Base-by-base conservation (phyloP, 352 stramenopile genomes). In the Globisporangium acanthophoron region DNA sequence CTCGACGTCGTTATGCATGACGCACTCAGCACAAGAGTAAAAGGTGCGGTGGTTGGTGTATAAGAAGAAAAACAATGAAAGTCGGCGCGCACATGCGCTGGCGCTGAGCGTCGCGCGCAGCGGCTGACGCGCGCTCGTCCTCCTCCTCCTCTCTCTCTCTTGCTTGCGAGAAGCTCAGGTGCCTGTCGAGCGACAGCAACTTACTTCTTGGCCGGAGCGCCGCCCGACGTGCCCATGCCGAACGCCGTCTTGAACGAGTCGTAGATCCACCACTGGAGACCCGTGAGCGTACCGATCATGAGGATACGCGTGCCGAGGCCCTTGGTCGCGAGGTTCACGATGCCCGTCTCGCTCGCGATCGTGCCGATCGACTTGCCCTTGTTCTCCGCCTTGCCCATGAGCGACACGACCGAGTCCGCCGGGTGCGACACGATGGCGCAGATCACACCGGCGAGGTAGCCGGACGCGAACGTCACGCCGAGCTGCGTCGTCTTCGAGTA, bases 401-500 rank as follows among this genome's bases (percentile, higher is more conserved):
- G 98, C 52, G 96, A 99, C 64, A 99, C 91, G 54, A 99, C 88
- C 47, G 96, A 99, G 82, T 99, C 97, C 52, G 97, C 96, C 55
- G 97, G 97, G 87, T 99, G 97, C 69, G 97, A 99, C 64, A 99
- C 98, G 64, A 99, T 97, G 61, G 97, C 97, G 59, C 96, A 97
- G 64, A 98, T 97, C 70, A 99, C 94, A 96, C 97, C 97, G 65
- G 97, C 97, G 78, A 99, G 88, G 73, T 99, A 98, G 88, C 97
- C 97, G 46, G 96, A 99, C n/a, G 78, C 71, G 59, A 99, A 97
- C 16, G 97, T 98, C 50, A 99, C 76, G 53, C 91, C 93, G 45
- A 99, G 74, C 79, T 99, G 97, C 47, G 88, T 96, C 67, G 69
- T 84, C 71, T 97, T 97, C 51, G 82, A 73, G 89, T 98, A 98